Percentiles rank a stretch among this genome's conserved stretches.
Conservation (phyloP, 768 basidiomycete genomes). For the Calocybe cyanea region DNA sequence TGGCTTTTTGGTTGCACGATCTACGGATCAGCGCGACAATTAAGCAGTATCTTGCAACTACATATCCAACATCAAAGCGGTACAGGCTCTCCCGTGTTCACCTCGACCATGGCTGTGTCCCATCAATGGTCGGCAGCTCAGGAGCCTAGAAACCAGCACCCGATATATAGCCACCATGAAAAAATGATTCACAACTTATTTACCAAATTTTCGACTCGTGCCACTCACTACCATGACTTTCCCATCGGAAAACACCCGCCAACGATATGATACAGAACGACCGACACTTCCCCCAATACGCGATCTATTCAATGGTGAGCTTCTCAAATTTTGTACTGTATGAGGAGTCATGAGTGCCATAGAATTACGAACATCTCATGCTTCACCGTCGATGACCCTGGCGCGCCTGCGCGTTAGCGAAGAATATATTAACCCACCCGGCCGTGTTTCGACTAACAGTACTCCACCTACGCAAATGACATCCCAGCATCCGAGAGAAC, state of each 20-base stretch:
- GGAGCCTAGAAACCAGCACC: conserved; percentile 9
- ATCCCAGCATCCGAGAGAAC: background rate
- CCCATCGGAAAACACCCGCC: conserved; percentile 26
- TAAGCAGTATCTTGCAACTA: conserved; percentile 8
- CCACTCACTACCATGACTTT: conserved; percentile 21
- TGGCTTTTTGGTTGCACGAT: conserved; percentile 9
- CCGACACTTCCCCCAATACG: conserved; percentile 71
- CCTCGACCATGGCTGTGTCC: conserved; percentile 15
- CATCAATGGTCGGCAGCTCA: conserved; percentile 9
- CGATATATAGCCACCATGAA: conserved; percentile 12
- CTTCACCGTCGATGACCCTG: conserved; percentile 37
- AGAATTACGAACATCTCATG: conserved; percentile 18
- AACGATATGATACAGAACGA: conserved; percentile 29
- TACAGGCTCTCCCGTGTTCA: conserved; percentile 2
- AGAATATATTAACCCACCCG: conserved; percentile 24
- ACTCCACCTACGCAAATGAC: conserved; percentile 3
- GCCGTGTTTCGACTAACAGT: conserved; percentile 8
- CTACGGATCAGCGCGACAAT: conserved; percentile 11
- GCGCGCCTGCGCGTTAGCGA: conserved; percentile 40
- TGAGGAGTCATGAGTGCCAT: background rate
- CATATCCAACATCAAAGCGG: conserved; percentile 8
- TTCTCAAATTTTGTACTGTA: background rate
- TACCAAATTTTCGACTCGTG: background rate
- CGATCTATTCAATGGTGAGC: conserved; percentile 59
- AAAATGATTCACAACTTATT: background rate